Base-by-base conservation (phyloP, 2,329 filamentous ascomycete genomes). In the Aspergillus brunneoviolaceus region DNA sequence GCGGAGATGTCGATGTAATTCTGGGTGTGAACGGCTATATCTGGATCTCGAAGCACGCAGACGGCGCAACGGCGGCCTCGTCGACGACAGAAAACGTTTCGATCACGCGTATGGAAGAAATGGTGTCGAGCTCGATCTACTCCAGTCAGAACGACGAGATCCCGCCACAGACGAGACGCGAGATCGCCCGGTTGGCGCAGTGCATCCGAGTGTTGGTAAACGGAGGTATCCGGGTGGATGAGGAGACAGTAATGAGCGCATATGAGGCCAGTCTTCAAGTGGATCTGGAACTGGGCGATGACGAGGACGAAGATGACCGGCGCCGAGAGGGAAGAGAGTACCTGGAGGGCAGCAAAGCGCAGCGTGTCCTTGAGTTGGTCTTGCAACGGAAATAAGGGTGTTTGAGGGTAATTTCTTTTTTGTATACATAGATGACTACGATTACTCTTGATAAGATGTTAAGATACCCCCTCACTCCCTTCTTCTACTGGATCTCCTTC, bases 11-110 rank as follows among this genome's bases (percentile, higher is more conserved):
- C 29, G 91, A 97, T 72, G 87, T 98, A 7, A 85, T 96, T 55
- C 82, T 99, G 1, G 95, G 95, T 2, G 95, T 99, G 45, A 99
- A 99, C 70, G 95, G 95, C 1, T 98, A 96, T 74, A 92, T 98
- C 60, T 99, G 92, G 90, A 93, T 98, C 71, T 88, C 89, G 76
- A 93, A 91, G 79, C 92, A 96, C 69, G 80, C 89, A 7, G 87
- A 90, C 66, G 84, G 77, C 53, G 70, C 66, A 57, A 73, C 69
- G 14, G 75, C 69, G 3, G 72, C 73, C 19, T 75, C 70, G 2
- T 76, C 83, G 49, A 78, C 80, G n/a, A 74, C 72, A 9, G 80
- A 79, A 57, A 82, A 81, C 72, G 86, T 80, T 10, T 83, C 84
- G 2, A 91, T 97, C 70, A 96, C 92, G 56, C 85, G 90, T 65